Evolutionary conservation across 2,329 filamentous ascomycete species (phyloP).

Genomic region (Talaromyces funiculosus): DNA sequence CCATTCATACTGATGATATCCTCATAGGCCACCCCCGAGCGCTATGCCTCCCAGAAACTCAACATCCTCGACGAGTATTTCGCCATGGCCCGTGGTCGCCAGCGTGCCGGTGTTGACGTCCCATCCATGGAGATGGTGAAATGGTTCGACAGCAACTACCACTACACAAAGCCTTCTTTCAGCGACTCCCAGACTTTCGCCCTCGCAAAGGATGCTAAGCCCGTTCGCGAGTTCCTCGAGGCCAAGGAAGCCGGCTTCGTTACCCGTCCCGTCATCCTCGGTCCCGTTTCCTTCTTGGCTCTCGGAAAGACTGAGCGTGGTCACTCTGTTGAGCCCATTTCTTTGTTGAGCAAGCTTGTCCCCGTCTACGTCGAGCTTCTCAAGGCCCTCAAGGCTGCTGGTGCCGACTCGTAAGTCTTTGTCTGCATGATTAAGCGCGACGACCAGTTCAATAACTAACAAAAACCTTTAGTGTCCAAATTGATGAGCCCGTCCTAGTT

Average conservation of each 20-base stretch:
- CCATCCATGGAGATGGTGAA: slow-evolving; percentile 83
- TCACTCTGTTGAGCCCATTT: slow-evolving; percentile 87
- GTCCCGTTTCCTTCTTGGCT: slow-evolving; percentile 94
- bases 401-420: slow-evolving; percentile 58
- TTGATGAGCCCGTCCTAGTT: slow-evolving; percentile 95
- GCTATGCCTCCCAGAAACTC: slow-evolving; percentile 87
- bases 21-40: slow-evolving; percentile 76
- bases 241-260: slow-evolving; percentile 92
- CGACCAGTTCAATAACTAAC: background rate
- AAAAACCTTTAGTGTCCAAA: slow-evolving; percentile 64
- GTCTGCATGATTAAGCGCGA: background rate
- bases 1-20: background rate
- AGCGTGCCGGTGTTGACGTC: slow-evolving; percentile 62
- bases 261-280: slow-evolving; percentile 91
- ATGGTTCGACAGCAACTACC: slow-evolving; percentile 99
- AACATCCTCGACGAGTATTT: slow-evolving; percentile 94
- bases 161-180: slow-evolving; percentile 99
- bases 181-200: slow-evolving; percentile 97
- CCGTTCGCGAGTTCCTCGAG: slow-evolving; percentile 88
- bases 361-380: slow-evolving; percentile 94
- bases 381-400: slow-evolving; percentile 86
- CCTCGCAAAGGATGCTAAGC: slow-evolving; percentile 82
- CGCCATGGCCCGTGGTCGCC: slow-evolving; percentile 97
- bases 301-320: slow-evolving; percentile 97
- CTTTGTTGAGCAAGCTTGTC: slow-evolving; percentile 85